Evolutionary conservation across 768 basidiomycete genomes (phyloP), one percentile per base, ranked within the genome.

Genomic region (Hygrophoropsis aurantiaca): DNA sequence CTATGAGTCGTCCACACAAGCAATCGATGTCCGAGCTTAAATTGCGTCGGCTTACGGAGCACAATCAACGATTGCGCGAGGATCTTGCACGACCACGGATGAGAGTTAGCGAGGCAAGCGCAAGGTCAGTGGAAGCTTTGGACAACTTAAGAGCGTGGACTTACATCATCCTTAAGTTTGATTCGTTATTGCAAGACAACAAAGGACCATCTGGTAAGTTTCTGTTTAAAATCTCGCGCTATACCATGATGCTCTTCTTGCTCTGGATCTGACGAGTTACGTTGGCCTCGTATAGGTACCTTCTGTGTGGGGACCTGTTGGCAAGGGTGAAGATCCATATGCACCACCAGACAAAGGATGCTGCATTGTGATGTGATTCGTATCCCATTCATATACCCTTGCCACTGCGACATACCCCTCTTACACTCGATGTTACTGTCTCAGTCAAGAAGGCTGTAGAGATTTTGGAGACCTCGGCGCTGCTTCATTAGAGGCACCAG

Each of bases 11-110:
- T 58, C 84, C 85, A 20, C 86, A 86, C 66, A 88, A 88, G 79
- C 93, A 94, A 79, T 90, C 91, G 59, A 95, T 97, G 92, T 90
- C 90, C 41, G 94, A 97, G 79, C 87, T 97, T 64, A 97, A 95
- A 80, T 84, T 97, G 53, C 83, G 94, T 30, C 78, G 94, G 33
- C 74, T 97, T 62, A 89, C 86, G 42, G 94, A 97, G 71, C 93
- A 97, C 72, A 97, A 95, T 62, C 85, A 90, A 65, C 79, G 94
- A 54, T 68, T 97, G 62, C 75, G 85, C 59, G 94, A 97, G 62
- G 94, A 97, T 67, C 72, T 97, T 51, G 82, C 85, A 36, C 73
- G 94, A 55, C 91, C 92, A n/a, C 77, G 94, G 61, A 82, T 94
- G 59, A 75, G 87, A 56, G 89, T 97, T 52, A 94, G 91, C 62